Evolutionary conservation across 306 rosid genomes (phyloP).

Genomic region (Lagenaria siceraria): DNA sequence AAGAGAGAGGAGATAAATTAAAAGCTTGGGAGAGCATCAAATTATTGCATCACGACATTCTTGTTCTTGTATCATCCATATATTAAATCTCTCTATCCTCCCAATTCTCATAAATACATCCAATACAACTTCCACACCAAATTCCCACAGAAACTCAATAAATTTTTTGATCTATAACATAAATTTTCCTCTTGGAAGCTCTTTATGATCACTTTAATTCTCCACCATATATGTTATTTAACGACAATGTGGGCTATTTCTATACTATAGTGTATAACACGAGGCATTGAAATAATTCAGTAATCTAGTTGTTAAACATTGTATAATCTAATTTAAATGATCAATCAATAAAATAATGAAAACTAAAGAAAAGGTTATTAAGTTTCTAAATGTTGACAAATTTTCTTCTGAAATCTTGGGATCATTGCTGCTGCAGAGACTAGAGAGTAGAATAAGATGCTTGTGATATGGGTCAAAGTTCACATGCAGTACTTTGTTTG

Average conservation of each 20-base stretch:
- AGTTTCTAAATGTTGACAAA: not conserved
- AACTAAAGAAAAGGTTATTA: not conserved
- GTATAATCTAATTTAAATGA: not conserved
- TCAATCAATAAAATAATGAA: not conserved
- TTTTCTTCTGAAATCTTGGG: not conserved
- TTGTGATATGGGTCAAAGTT: not conserved
- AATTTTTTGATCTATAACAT: not conserved
- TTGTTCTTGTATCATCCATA: not conserved
- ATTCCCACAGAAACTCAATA: not conserved
- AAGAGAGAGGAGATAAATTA: not conserved
- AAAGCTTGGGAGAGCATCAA: not conserved
- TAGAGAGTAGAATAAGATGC: not conserved
- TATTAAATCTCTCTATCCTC: not conserved
- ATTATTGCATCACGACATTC: not conserved
- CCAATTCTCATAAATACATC: not conserved
- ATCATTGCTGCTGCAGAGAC: not conserved
- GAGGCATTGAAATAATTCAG: not conserved
- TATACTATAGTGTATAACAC: not conserved
- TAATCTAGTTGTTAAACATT: no score
- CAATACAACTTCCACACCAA: not conserved
- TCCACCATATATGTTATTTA: not conserved
- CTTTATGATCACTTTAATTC: no score
- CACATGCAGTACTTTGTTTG: not conserved
- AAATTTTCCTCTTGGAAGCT: not conserved
- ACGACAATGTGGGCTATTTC: not conserved